These are phyloP conservation scores for Nakaseomyces sp. DNA, from an alignment of 1,139 yeast genomes.

Conservation along the genomic window DNA sequence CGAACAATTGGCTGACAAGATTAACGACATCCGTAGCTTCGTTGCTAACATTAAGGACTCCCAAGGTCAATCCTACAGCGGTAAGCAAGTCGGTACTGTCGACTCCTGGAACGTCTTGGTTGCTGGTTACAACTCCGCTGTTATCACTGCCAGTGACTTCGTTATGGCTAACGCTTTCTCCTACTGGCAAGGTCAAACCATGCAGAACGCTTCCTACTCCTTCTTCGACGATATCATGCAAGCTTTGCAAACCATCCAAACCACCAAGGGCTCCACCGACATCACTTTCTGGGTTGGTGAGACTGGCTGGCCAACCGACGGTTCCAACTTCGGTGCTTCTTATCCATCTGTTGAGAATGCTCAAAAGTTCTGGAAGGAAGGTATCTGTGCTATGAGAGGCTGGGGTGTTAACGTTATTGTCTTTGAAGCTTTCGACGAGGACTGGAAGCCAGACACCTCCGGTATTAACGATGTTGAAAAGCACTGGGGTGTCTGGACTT, in stretches of 20 bases:
- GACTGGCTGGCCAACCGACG: constrained; percentile 96
- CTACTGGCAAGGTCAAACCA: constrained; percentile 96
- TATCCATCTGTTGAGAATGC: constrained; percentile 69
- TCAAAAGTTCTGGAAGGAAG: constrained; percentile 71
- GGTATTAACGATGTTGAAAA: constrained; percentile 81
- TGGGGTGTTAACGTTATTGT: constrained; percentile 92
- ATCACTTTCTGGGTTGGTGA: constrained; percentile 93
- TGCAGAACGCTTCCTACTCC: constrained; percentile 71
- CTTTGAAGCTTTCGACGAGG: constrained; percentile 91
- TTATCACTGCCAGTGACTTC: constrained; percentile 71
- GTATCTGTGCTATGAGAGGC: constrained; percentile 83
- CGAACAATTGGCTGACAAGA: constrained; percentile 52
- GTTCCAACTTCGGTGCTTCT: constrained; percentile 59
- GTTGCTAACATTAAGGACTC: constrained; percentile 59
- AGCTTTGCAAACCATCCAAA: constrained; percentile 79
- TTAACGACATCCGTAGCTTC: constrained; percentile 48
- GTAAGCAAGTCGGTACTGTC: constrained; percentile 78
- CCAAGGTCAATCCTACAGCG: constrained; percentile 65
- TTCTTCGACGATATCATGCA: constrained; percentile 95
- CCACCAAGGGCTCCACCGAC: constrained; percentile 76
- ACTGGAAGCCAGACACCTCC: constrained; percentile 88
- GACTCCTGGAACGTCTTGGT: constrained; percentile 93
- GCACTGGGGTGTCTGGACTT: constrained; percentile 85
- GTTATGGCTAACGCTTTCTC: constrained; percentile 92
- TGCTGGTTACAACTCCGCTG: constrained; percentile 62